A percentile compares a stretch with the other conserved stretches of the same genome.
Evolutionary conservation across 2,329 filamentous ascomycete species (phyloP).

Genomic region (Pezicula neosporulosa): DNA sequence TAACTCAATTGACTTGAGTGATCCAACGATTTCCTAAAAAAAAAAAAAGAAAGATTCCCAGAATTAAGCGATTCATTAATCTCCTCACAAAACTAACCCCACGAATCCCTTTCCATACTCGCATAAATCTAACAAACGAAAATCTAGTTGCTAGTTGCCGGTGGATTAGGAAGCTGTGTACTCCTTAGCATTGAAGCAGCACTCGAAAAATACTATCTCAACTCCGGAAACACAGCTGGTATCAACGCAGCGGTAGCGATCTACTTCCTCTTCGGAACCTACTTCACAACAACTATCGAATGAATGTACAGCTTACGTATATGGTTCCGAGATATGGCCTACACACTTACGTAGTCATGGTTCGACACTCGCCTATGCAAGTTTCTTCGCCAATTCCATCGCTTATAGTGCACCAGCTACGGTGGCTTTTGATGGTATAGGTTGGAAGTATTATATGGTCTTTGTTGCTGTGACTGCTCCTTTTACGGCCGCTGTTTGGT

Average conservation of each 20-base stretch:
- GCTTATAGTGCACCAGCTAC: slow-evolving; percentile 16
- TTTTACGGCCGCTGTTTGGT: slow-evolving; percentile 16
- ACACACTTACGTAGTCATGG: slow-evolving; percentile 27
- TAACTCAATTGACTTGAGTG: background rate
- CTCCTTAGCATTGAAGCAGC: slow-evolving; percentile 21
- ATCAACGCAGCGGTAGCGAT: slow-evolving; percentile 21
- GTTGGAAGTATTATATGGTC: slow-evolving; percentile 30
- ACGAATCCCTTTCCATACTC: background rate
- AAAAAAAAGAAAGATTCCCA: too few relatives aligned
- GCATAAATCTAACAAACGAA: background rate
- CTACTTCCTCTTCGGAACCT: slow-evolving; percentile 19
- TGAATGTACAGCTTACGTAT: slow-evolving; percentile 29
- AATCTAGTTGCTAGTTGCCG: slow-evolving; percentile 13
- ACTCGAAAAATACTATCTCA: slow-evolving; percentile 21
- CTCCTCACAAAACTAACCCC: background rate
- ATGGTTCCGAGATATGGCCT: slow-evolving; percentile 31
- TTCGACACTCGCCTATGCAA: slow-evolving; percentile 17
- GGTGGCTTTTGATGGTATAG: slow-evolving; percentile 19
- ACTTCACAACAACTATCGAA: slow-evolving; percentile 24
- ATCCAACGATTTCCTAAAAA: too few relatives aligned
- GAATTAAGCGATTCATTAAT: too few relatives aligned
- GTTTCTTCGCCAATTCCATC: slow-evolving; percentile 23
- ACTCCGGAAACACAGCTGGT: slow-evolving; percentile 14
- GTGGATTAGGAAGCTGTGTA: slow-evolving; percentile 17
- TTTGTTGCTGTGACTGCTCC: slow-evolving; percentile 23